Conservation (phyloP, 108 stramenopile genomes). For the Parietichytrium sp. region DNA sequence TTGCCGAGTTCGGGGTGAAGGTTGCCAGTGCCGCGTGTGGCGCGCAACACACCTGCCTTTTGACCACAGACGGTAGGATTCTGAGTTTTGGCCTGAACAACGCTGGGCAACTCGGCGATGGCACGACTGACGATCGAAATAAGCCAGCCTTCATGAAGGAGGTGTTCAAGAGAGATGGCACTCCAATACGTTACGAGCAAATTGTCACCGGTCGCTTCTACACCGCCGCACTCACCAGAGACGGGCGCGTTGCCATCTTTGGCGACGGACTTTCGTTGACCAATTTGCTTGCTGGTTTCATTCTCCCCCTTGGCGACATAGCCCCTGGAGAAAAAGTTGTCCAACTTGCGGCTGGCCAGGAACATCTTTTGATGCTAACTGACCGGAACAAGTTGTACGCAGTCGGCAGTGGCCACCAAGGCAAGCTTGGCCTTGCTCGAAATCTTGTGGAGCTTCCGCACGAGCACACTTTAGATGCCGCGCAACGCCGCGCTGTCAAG, state of each 20-base stretch:
- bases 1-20: neutral
- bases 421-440: constrained; percentile 19
- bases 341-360: constrained; percentile 16
- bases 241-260: neutral
- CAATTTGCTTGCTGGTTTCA: neutral
- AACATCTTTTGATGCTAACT: neutral
- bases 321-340: neutral
- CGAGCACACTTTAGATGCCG: neutral
- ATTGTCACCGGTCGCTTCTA: constrained; percentile 7
- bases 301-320: neutral
- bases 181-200: neutral
- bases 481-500: too few relatives aligned
- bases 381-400: neutral
- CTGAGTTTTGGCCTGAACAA: neutral
- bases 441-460: neutral
- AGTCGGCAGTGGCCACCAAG: neutral
- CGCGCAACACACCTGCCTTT: constrained; percentile 5
- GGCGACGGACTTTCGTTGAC: neutral
- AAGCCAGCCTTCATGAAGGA: neutral
- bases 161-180: neutral
- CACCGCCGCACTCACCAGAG: neutral
- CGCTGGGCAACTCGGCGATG: constrained; percentile 3
- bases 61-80: constrained; percentile 6
- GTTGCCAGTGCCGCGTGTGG: constrained; percentile 27
- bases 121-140: neutral